These are phyloP conservation scores for Aspergillus tubingensis DNA, from an alignment of 2,329 filamentous ascomycete genomes.

Conservation along the genomic window DNA sequence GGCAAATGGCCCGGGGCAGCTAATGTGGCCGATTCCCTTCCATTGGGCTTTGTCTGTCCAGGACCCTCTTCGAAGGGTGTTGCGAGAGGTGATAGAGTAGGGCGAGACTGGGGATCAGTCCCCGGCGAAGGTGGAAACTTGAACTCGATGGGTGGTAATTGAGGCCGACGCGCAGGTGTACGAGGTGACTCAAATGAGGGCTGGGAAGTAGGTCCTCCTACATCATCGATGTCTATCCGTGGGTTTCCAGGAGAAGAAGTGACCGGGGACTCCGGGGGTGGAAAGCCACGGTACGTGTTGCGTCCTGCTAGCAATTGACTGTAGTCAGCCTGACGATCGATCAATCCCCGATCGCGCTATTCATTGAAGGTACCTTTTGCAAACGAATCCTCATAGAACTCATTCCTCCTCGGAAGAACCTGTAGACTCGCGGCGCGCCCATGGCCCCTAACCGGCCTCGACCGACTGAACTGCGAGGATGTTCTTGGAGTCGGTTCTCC, in stretches of 20 bases:
- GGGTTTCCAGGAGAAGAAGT: conserved; percentile 29
- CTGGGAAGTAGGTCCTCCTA: conserved; percentile 35
- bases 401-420: conserved; percentile 58
- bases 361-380: conserved; percentile 38
- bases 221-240: conserved; percentile 38
- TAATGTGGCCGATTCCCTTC: conserved; percentile 28
- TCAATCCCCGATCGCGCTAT: too few relatives aligned
- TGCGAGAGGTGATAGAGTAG: conserved; percentile 31
- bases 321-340: conserved; percentile 1
- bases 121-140: conserved; percentile 56
- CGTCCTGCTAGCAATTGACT: conserved; percentile 31
- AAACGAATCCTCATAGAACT: conserved; percentile 42
- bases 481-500: conserved; percentile 33
- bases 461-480: conserved; percentile 42
- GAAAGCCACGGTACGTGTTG: conserved; percentile 36
- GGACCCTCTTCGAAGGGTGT: conserved; percentile 29
- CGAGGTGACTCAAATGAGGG: conserved; percentile 43
- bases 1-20: conserved; percentile 33
- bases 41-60: conserved; percentile 17
- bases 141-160: conserved; percentile 50
- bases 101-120: conserved; percentile 29
- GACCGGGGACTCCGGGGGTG: conserved; percentile 34
- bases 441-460: conserved; percentile 65
- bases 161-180: conserved; percentile 41
- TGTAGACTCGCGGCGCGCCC: conserved; percentile 80